Percentiles rank a stretch among this genome's conserved stretches.
These are phyloP conservation scores for Graphilbum sp. DNA, from an alignment of 2,329 filamentous ascomycete species.

Conservation along the genomic window DNA sequence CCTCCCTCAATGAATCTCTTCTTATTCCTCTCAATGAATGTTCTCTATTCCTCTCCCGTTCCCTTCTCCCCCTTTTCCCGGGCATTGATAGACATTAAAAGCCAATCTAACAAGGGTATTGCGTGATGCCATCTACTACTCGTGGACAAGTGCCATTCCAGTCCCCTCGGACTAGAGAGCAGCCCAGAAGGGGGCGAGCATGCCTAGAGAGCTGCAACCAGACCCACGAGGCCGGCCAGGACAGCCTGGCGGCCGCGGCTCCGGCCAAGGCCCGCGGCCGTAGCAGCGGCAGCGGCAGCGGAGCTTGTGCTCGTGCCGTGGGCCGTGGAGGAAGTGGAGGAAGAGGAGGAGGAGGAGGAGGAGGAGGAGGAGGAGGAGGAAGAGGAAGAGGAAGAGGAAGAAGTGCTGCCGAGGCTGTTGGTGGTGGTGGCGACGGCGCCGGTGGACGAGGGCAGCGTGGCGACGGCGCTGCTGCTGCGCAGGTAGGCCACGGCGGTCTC, in stretches of 20 bases:
- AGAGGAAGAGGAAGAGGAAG: constrained; percentile 8
- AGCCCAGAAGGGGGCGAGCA: no score
- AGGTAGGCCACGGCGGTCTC: constrained; percentile 11
- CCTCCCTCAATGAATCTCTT: no score
- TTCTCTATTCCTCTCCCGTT: no score
- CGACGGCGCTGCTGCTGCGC: constrained; percentile 3
- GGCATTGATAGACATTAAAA: no score
- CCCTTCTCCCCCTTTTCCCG: no score
- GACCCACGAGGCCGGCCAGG: neutral
- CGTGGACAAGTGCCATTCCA: no score
- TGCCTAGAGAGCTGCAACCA: neutral
- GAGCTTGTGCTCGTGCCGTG: constrained; percentile 1
- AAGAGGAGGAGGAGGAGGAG: constrained; percentile 7
- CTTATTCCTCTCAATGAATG: no score
- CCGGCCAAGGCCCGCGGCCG: neutral
- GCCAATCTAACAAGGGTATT: no score
- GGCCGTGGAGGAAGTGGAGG: constrained; percentile 7
- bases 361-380: no score
- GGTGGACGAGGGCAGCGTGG: constrained; percentile 6
- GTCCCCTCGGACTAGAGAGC: no score
- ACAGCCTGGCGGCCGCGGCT: neutral
- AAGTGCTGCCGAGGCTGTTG: constrained; percentile 11
- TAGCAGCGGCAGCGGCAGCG: constrained; percentile 3
- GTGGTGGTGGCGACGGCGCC: constrained; percentile 12
- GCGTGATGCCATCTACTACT: no score